Conservation (phyloP, 495 filamentous ascomycete genomes). For the Aspergillus steynii region DNA sequence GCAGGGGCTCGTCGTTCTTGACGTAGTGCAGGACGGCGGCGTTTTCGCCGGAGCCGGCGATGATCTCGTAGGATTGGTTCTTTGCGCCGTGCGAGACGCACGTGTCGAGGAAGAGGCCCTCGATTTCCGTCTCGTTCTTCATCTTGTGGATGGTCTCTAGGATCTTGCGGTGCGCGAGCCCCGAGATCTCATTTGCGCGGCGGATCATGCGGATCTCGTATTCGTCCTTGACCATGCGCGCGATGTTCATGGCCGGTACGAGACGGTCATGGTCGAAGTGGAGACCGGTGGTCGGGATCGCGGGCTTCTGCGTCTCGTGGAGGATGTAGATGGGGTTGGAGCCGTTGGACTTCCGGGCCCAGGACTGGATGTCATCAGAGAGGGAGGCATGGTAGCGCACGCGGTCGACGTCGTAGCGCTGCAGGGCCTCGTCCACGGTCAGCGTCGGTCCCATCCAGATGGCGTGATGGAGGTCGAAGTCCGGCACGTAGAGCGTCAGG, state of each 20-base stretch:
- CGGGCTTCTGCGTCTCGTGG: slow-evolving; percentile 38
- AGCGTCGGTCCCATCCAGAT: slow-evolving; percentile 95
- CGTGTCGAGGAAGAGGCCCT: slow-evolving; percentile 69
- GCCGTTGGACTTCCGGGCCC: slow-evolving; percentile 59
- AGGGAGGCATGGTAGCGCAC: slow-evolving; percentile 67
- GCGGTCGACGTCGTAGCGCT: slow-evolving; percentile 75
- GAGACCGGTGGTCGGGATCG: slow-evolving; percentile 56
- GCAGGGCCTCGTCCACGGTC: slow-evolving; percentile 67
- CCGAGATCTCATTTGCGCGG: slow-evolving; percentile 74
- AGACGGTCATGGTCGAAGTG: slow-evolving; percentile 41
- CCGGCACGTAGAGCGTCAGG: slow-evolving; percentile 88
- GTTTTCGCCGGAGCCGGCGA: slow-evolving; percentile 76
- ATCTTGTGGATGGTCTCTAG: slow-evolving; percentile 59
- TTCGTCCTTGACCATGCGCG: slow-evolving; percentile 73
- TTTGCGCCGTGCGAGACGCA: slow-evolving; percentile 72
- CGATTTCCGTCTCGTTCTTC: slow-evolving; percentile 78
- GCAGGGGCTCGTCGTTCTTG: slow-evolving; percentile 70
- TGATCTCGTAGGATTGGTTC: slow-evolving; percentile 82
- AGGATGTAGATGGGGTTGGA: slow-evolving; percentile 39
- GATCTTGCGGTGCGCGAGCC: slow-evolving; percentile 69
- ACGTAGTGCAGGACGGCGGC: slow-evolving; percentile 85
- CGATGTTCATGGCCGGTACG: slow-evolving; percentile 66
- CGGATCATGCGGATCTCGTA: slow-evolving; percentile 80
- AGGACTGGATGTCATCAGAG: slow-evolving; percentile 55
- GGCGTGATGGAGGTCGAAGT: slow-evolving; percentile 81